A percentile compares a stretch with the other conserved stretches of the same genome.
These are phyloP conservation scores for Tetrapisispora phaffii DNA, from an alignment of 805 yeast species.

Conservation along the genomic window DNA sequence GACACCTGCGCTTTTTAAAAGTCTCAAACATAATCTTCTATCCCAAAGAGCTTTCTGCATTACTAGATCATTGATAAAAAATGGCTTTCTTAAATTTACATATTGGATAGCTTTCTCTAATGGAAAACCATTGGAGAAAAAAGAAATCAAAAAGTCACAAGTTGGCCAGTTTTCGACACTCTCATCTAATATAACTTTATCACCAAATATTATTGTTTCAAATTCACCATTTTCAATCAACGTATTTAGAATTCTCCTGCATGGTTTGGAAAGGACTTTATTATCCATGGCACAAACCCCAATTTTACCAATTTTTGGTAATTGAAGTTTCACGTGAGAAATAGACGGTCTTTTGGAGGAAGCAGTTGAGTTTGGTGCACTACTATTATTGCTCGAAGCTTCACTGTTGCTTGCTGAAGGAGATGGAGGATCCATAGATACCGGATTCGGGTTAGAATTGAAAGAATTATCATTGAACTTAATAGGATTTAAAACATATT, in stretches of 20 bases:
- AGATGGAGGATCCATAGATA: not conserved
- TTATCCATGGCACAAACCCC: slow-evolving; percentile 99
- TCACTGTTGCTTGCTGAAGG: not conserved
- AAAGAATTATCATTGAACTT: not conserved
- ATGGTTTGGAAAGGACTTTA: slow-evolving; percentile 91
- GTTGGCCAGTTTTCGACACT: slow-evolving; percentile 96
- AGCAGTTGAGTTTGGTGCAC: slow-evolving; percentile 16
- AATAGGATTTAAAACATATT: not conserved
- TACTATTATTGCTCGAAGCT: not conserved
- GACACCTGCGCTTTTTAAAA: slow-evolving; percentile 72
- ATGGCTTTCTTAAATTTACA: slow-evolving; percentile 83
- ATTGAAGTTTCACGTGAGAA: slow-evolving; percentile 28
- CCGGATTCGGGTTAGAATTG: not conserved
- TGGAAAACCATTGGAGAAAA: slow-evolving; percentile 95
- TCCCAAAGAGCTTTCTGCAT: slow-evolving; percentile 98
- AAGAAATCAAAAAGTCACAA: slow-evolving; percentile 87
- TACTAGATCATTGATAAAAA: slow-evolving; percentile 73
- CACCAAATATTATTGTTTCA: slow-evolving; percentile 94
- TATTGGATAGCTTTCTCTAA: slow-evolving; percentile 89
- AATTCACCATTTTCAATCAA: slow-evolving; percentile 89
- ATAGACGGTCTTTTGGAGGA: slow-evolving; percentile 25
- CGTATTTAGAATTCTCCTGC: slow-evolving; percentile 79
- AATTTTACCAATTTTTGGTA: slow-evolving; percentile 77
- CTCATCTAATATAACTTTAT: slow-evolving; percentile 91
- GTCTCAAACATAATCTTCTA: slow-evolving; percentile 72